A percentile compares a stretch with the other conserved stretches of the same genome.
phyloP scores from a whole-genome alignment of 2,329 filamentous ascomycete genomes.

The Dothistroma pini region DNA sequence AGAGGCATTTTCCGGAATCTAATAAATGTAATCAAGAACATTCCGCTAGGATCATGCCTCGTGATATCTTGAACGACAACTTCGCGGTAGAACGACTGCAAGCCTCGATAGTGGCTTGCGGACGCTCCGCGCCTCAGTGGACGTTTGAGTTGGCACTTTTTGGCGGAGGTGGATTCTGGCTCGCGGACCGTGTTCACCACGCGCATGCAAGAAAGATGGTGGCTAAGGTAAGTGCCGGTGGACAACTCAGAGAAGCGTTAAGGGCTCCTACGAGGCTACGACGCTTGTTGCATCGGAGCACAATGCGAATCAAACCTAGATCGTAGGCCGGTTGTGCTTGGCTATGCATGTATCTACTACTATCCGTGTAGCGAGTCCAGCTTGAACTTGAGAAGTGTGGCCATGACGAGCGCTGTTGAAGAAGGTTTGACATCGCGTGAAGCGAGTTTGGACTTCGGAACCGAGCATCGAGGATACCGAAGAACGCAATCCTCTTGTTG shows the following conservation, averaged over 20 bases:
- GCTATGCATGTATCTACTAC: neutral
- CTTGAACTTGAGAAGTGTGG: neutral
- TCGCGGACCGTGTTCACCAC: neutral
- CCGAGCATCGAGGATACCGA: neutral
- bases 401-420: neutral
- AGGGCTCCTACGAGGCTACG: too few relatives aligned
- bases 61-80: neutral
- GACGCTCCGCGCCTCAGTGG: neutral
- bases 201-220: constrained; percentile 5
- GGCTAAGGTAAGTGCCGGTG: constrained; percentile 6
- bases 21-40: neutral
- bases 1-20: neutral
- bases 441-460: neutral
- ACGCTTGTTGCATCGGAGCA: neutral
- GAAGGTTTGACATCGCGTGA: neutral
- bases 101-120: neutral
- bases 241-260: neutral
- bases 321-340: neutral
- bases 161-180: constrained; percentile 1
- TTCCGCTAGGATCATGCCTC: neutral
- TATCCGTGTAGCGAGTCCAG: neutral
- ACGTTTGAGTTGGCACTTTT: neutral
- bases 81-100: neutral
- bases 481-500: too few relatives aligned
- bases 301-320: neutral